A percentile compares a stretch with the other conserved stretches of the same genome.
These are phyloP conservation scores for Microbotryum saponariae DNA, from an alignment of 1,284 basidiomycete genomes.

Conservation along the genomic window DNA sequence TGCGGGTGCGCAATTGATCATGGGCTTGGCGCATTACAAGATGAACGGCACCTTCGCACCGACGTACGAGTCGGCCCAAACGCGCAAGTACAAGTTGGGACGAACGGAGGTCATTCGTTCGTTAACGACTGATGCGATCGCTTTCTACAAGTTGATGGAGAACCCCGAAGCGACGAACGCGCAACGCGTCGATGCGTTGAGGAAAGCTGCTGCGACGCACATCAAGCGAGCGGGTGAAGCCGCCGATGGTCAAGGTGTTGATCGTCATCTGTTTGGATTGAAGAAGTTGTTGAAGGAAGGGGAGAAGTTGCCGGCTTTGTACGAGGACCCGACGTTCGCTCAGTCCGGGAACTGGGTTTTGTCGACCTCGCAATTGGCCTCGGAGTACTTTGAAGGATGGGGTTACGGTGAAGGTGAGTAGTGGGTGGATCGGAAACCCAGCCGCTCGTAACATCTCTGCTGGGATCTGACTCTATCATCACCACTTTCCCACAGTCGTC, in stretches of 20 bases:
- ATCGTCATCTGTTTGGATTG: constrained; percentile 88
- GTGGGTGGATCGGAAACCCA: too few species aligned
- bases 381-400: constrained; percentile 82
- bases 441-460: too few species aligned
- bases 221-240: constrained; percentile 82
- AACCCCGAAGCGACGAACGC: constrained; percentile 53
- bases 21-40: constrained; percentile 91
- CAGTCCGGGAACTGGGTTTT: constrained; percentile 82
- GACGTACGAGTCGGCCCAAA: constrained; percentile 92
- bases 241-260: constrained; percentile 88
- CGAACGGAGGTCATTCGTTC: constrained; percentile 91
- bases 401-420: constrained; percentile 70
- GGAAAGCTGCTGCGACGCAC: constrained; percentile 70
- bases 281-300: constrained; percentile 72
- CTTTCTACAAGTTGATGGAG: constrained; percentile 83
- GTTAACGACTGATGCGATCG: constrained; percentile 72
- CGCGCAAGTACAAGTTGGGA: constrained; percentile 82
- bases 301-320: constrained; percentile 54
- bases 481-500: constrained; percentile 21
- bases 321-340: constrained; percentile 65
- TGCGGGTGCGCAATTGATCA: constrained; percentile 88
- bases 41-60: constrained; percentile 67
- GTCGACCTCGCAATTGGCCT: constrained; percentile 80
- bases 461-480: too few species aligned
- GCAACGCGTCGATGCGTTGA: constrained; percentile 63